Percentiles rank a stretch among this genome's conserved stretches.
Evolutionary conservation across 495 filamentous ascomycete genomes (phyloP).

Genomic region (Lasiosphaeria hispida): DNA sequence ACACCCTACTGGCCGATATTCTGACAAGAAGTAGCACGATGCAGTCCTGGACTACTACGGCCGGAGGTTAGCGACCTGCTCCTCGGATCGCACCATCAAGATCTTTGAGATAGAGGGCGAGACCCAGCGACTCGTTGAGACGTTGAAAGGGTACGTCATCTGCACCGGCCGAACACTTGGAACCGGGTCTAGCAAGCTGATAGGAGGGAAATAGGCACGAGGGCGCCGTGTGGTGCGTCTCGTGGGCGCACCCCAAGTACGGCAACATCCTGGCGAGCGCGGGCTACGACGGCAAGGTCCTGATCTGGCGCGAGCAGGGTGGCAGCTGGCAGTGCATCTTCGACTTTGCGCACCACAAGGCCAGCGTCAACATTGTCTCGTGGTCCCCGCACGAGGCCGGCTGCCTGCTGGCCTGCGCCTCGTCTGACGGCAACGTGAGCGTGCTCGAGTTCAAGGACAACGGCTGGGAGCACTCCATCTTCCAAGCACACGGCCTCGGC

Average conservation of each 20-base stretch:
- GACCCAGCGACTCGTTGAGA: constrained; percentile 85
- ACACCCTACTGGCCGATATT: background rate
- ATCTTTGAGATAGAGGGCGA: constrained; percentile 98
- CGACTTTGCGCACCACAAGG: constrained; percentile 87
- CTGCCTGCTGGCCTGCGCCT: constrained; percentile 91
- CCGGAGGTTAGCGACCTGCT: constrained; percentile 92
- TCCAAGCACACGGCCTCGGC: constrained; percentile 87
- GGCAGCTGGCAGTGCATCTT: constrained; percentile 78
- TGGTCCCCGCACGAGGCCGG: constrained; percentile 97
- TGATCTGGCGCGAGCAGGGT: constrained; percentile 93
- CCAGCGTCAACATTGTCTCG: constrained; percentile 90
- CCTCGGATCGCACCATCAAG: constrained; percentile 97
- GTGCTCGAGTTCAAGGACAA: constrained; percentile 97
- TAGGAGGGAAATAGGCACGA: constrained; percentile 64
- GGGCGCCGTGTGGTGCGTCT: constrained; percentile 92
- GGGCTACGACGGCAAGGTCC: constrained; percentile 93
- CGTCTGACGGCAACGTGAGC: constrained; percentile 85
- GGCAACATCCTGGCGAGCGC: constrained; percentile 95
- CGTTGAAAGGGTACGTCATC: constrained; percentile 79
- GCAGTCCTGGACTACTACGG: constrained; percentile 98
- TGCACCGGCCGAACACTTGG: background rate
- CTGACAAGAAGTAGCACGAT: constrained; percentile 68
- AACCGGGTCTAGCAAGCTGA: background rate
- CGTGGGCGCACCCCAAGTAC: constrained; percentile 98
- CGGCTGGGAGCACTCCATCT: constrained; percentile 78